These are phyloP conservation scores for Elongisporangium senticosum DNA, from an alignment of 352 stramenopile genomes.

Conservation along the genomic window DNA sequence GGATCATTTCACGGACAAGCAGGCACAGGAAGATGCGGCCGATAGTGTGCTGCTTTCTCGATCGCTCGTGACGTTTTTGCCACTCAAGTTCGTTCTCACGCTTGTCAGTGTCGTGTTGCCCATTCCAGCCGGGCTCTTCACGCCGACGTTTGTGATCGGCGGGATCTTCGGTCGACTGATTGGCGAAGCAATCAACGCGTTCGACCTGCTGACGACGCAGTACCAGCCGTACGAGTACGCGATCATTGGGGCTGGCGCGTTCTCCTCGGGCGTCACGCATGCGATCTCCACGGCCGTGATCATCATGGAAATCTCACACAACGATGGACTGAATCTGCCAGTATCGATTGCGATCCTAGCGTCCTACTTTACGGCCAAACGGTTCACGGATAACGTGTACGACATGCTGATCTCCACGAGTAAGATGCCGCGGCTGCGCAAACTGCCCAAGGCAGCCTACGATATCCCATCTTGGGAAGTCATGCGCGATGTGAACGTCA, in stretches of 20 bases:
- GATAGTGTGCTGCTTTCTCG: conserved; percentile 60
- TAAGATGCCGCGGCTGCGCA: conserved; percentile 66
- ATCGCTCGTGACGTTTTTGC: conserved; percentile 71
- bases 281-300: conserved; percentile 92
- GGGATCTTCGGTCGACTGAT: conserved; percentile 80
- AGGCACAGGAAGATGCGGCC: conserved; percentile 9
- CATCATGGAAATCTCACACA: conserved; percentile 91
- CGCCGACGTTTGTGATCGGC: conserved; percentile 80
- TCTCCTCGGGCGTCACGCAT: conserved; percentile 89
- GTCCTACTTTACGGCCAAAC: conserved; percentile 87
- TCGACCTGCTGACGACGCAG: conserved; percentile 46
- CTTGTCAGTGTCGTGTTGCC: conserved; percentile 72
- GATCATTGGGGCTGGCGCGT: conserved; percentile 89
- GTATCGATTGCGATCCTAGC: conserved; percentile 86
- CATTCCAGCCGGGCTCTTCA: conserved; percentile 75
- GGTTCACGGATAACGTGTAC: conserved; percentile 90
- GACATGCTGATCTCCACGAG: conserved; percentile 86
- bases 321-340: conserved; percentile 79
- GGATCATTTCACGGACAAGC: conserved; percentile 3
- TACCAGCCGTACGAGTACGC: conserved; percentile 91
- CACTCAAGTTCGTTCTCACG: conserved; percentile 74
- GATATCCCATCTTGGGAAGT: conserved; percentile 82
- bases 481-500: conserved; percentile 71
- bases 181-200: conserved; percentile 66
- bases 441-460: conserved; percentile 80